These are phyloP conservation scores for Candida tallmaniae DNA, from an alignment of 805 yeast species.

Conservation along the genomic window DNA sequence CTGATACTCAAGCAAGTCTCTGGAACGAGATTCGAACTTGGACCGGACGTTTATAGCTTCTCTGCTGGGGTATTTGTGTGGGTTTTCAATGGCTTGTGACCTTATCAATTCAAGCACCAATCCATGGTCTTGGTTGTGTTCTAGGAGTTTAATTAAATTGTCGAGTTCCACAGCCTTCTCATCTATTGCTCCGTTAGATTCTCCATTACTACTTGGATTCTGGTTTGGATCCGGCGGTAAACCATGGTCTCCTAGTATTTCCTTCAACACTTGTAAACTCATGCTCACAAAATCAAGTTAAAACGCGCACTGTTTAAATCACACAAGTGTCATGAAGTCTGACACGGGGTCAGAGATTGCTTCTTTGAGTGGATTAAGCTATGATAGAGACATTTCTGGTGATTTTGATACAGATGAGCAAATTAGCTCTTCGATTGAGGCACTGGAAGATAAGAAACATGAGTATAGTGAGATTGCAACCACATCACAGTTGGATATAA, in stretches of 20 bases:
- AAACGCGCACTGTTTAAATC: not conserved
- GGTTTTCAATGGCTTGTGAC: conserved; percentile 9
- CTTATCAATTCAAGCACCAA: conserved; percentile 12
- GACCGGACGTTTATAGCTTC: conserved; percentile 6
- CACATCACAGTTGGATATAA: conserved; percentile 42
- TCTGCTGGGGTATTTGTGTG: conserved; percentile 5
- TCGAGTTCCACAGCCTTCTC: not conserved
- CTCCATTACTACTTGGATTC: not conserved
- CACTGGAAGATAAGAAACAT: no score
- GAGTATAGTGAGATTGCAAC: conserved; percentile 4
- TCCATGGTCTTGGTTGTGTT: not conserved
- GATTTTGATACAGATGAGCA: no score
- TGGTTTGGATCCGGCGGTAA: not conserved
- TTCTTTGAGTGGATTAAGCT: no score
- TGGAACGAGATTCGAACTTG: conserved; percentile 21
- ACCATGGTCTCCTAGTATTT: not conserved
- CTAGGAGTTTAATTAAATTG: not conserved
- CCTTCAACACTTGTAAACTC: not conserved
- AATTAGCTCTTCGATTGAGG: no score
- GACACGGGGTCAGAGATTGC: no score
- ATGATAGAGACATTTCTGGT: no score
- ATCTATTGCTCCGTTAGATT: not conserved
- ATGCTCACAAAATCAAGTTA: no score
- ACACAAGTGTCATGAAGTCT: no score
- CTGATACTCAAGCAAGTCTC: conserved; percentile 25